Evolutionary conservation across 1,284 basidiomycete species (phyloP), one percentile per base, ranked within the genome.

Genomic region (Ustilago crameri): DNA sequence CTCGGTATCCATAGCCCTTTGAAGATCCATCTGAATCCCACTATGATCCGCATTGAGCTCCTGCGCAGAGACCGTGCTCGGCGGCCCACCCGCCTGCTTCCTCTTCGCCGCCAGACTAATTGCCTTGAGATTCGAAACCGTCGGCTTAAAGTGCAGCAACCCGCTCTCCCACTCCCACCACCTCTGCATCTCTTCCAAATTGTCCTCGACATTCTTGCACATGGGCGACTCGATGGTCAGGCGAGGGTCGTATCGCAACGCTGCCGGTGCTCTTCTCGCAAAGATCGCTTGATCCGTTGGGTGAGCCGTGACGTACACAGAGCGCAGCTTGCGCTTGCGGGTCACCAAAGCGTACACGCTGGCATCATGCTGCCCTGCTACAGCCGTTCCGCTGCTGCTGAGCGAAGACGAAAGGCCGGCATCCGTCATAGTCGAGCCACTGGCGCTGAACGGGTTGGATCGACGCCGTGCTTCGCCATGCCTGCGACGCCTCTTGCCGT

Each of bases 81-180:
- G 68, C 9, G 53, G 68, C 0, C 52, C 62, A 7, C 35, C 58
- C 2, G 43, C 49, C 53, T 70, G 56, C 51, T 61, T 60, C 24
- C 59, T 45, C 40, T 61, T 65, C 2, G 68, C 68, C 10, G 61
- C 58, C 48, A 49, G 42, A n/a, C 50, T 61, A 43, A 71, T 71
- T 1, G 68, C 68, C 9, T 71, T 58, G 14, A 72, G 55, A 22
- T 72, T 72, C 18, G 63, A 67, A 8, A 72, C 63, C n/a, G 69
- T 72, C 0, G 69, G 69, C 52, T 72, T 67, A 52, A 72, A 66
- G 40, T 66, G 63, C 17, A 72, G 46, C 69, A 72, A 59, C 8
- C 63, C 63, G 26, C 63, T 66, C 44, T 66, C 58, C 69, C 69
- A 72, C 35, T 72, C 69, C 69, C 69, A 72, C 69, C 69, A 72